Evolutionary conservation across 768 basidiomycete genomes (phyloP).

Genomic region (Termitomyces bulborhizus): DNA sequence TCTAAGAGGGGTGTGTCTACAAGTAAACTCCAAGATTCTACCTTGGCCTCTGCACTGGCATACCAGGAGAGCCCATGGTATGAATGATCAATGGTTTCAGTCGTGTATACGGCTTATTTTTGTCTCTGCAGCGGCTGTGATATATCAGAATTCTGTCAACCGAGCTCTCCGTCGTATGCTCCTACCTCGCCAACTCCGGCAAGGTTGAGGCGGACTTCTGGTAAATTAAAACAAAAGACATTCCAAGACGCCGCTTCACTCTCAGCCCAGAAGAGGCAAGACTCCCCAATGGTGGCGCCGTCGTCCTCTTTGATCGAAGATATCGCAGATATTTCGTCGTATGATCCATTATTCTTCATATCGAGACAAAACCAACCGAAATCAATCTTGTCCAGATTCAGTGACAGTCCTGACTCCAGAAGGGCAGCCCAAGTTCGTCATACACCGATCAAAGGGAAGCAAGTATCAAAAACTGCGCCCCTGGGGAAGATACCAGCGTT

Average conservation of each 20-base stretch:
- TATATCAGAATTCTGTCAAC: neutral
- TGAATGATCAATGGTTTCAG: neutral
- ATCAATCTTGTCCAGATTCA: conserved; percentile 8
- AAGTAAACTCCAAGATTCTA: neutral
- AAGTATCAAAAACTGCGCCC: neutral
- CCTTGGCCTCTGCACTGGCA: neutral
- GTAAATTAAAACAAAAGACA: conserved; percentile 3
- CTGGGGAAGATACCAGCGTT: conserved; percentile 11
- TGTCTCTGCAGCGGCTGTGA: neutral
- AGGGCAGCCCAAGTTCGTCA: neutral
- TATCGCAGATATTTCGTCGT: conserved; percentile 19
- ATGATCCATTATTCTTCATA: neutral
- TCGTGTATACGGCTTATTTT: neutral
- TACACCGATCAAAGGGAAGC: neutral
- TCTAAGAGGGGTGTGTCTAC: neutral
- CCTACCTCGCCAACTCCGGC: neutral
- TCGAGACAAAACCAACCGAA: neutral
- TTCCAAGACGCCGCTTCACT: neutral
- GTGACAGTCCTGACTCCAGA: neutral
- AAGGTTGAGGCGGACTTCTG: neutral
- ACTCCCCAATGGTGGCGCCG: neutral
- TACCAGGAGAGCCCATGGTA: neutral
- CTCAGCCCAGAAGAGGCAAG: neutral
- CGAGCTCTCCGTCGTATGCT: neutral
- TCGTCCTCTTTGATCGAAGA: conserved; percentile 13